Evolutionary conservation across 371 early-diverging fungal species (phyloP).

Genomic region (Mucor plumbeus): DNA sequence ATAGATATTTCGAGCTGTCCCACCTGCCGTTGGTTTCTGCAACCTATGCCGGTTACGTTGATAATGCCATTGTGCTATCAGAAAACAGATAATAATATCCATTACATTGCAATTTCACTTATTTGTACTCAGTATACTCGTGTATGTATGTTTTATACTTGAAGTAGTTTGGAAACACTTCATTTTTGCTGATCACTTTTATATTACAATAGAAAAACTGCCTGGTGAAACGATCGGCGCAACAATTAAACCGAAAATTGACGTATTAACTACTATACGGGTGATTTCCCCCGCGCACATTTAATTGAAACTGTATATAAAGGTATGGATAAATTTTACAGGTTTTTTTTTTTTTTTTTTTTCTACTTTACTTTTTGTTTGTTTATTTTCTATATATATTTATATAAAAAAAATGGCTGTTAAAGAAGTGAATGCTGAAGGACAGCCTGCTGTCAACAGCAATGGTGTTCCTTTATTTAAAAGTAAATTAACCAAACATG

Average conservation of each 20-base stretch:
- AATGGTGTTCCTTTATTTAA: conserved; percentile 55
- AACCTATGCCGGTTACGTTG: conserved; percentile 9
- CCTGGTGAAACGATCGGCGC: conserved; percentile 7
- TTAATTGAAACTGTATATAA: conserved; percentile 13
- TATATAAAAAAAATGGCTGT: conserved; percentile 15
- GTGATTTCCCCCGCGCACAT: conserved; percentile 13
- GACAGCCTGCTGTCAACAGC: conserved; percentile 21
- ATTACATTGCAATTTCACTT: neutral
- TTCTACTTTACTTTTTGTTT: neutral
- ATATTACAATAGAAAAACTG: too few relatives aligned
- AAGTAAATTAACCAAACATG: conserved; percentile 42
- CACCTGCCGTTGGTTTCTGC: conserved; percentile 11
- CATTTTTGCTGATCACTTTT: too few relatives aligned
- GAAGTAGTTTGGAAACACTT: too few relatives aligned
- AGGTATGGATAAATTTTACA: neutral
- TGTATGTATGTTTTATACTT: neutral
- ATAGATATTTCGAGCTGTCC: neutral
- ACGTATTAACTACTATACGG: neutral
- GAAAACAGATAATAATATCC: neutral
- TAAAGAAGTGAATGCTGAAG: conserved; percentile 20
- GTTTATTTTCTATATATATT: neutral
- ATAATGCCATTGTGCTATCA: neutral
- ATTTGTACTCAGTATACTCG: neutral
- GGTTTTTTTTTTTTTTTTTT: neutral
- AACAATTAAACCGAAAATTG: conserved; percentile 7